phyloP scores from a whole-genome alignment of 2,329 filamentous ascomycete genomes.

The Biscogniauxia mediterranea region DNA sequence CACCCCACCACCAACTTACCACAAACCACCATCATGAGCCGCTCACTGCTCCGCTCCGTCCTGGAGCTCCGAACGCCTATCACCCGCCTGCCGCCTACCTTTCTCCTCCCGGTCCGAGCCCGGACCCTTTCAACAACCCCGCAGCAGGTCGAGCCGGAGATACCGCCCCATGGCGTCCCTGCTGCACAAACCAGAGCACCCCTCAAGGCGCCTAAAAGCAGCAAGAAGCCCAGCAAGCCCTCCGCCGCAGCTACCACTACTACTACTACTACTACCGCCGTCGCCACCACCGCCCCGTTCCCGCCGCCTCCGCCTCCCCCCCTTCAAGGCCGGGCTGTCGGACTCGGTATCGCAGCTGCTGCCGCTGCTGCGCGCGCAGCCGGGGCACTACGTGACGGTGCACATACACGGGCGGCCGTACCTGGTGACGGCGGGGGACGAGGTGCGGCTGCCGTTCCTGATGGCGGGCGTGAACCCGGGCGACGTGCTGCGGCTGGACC shows the following conservation, averaged over 20 bases:
- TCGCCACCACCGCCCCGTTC: neutral
- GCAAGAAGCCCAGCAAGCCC: too few relatives aligned
- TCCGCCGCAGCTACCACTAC: neutral
- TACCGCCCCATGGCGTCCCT: constrained; percentile 26
- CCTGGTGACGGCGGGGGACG: constrained; percentile 74
- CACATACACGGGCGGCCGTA: constrained; percentile 80
- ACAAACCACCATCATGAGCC: constrained; percentile 44
- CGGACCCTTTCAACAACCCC: constrained; percentile 26
- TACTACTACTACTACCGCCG: too few relatives aligned
- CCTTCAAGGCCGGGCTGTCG: constrained; percentile 5
- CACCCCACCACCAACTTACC: too few relatives aligned
- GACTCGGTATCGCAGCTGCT: constrained; percentile 49
- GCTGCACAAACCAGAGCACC: constrained; percentile 14
- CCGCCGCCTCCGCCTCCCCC: constrained; percentile 12
- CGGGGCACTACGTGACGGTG: constrained; percentile 73
- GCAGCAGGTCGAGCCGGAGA: constrained; percentile 31
- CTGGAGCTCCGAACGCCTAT: constrained; percentile 55
- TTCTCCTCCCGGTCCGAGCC: constrained; percentile 51
- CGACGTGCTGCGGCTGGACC: constrained; percentile 83
- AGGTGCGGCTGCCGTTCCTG: constrained; percentile 73
- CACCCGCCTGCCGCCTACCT: constrained; percentile 46
- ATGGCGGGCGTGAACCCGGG: constrained; percentile 76
- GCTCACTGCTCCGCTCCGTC: constrained; percentile 61
- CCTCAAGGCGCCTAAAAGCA: too few relatives aligned
- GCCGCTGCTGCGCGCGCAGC: constrained; percentile 70